Evolutionary conservation across 352 stramenopile species (phyloP), one percentile per base, ranked within the genome.

Genomic region (Salisapilia sapeloensis): DNA sequence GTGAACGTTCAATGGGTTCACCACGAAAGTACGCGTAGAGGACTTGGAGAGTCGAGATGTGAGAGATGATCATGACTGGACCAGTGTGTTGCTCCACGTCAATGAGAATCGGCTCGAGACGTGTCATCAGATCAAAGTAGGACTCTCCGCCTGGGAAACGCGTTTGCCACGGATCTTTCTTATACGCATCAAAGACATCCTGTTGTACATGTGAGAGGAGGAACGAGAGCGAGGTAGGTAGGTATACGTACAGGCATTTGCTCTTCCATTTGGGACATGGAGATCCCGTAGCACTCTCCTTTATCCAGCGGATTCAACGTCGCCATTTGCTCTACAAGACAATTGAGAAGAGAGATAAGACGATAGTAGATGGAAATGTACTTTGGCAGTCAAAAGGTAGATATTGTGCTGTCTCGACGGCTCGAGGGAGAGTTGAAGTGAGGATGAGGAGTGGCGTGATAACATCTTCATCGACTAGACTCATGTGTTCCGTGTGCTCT

Each of bases 61-160:
- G 71, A 2, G 71, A 86, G 18, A 91, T 70, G n/a, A 91, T 67
- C 9, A 83, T 39, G 32, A 91, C 75, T 6, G 75, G 71, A 0
- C 71, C 65, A n/a, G 71, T 86, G 48, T 86, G 70, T 33, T 89
- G 71, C 40, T 90, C 76, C 22, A 96, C 85, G 53, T 95, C 86
- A 40, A 96, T 94, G 35, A 96, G 75, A 29, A 96, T 65, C 18
- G 84, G 82, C 40, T 92, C 67, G 15, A 96, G 51, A 12, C 87
- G 76, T 42, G 92, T 52, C 59, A 96, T 96, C 17, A 96, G 75
- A 48, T 96, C 87, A 28, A 86, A 69, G 51, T 96, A 96, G 6
- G 79, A 94, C 56, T 96, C 87, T 35, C 85, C 87, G 11, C 84
- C 83, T 0, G 77, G 79, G 36, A 87, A 87, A 10, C 72, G 67